Conservation (phyloP, 805 yeast genomes). For the Yamadazyma philogaea region DNA sequence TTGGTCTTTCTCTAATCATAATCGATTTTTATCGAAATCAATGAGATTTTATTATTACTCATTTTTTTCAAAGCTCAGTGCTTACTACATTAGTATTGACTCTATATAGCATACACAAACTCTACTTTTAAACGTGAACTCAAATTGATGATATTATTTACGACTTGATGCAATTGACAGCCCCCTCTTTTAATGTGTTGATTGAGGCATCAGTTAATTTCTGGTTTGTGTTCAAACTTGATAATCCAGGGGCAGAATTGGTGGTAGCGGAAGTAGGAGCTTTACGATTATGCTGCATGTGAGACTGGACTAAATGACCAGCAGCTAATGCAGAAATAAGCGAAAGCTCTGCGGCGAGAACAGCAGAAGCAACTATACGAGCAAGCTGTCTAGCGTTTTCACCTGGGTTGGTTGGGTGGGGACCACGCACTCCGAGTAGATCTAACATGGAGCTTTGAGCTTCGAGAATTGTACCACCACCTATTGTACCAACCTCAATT, state of each 20-base stretch:
- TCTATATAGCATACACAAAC: background rate
- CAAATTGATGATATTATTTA: slow-evolving; percentile 17
- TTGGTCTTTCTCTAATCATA: slow-evolving; percentile 20
- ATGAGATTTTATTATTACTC: slow-evolving; percentile 5
- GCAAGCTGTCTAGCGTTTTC: slow-evolving; percentile 93
- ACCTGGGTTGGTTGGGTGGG: slow-evolving; percentile 92
- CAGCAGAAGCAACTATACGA: slow-evolving; percentile 87
- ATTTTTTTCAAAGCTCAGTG: background rate
- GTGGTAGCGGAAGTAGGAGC: slow-evolving; percentile 37
- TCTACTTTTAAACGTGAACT: background rate
- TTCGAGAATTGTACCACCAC: slow-evolving; percentile 97
- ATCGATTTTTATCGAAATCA: background rate
- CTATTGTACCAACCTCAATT: slow-evolving; percentile 97
- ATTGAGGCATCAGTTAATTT: slow-evolving; percentile 16
- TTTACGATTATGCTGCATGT: slow-evolving; percentile 91
- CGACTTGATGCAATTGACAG: slow-evolving; percentile 71
- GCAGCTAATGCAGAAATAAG: slow-evolving; percentile 96
- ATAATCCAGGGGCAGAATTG: slow-evolving; percentile 14
- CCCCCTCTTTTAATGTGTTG: slow-evolving; percentile 49
- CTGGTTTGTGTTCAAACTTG: slow-evolving; percentile 8
- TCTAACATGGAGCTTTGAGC: slow-evolving; percentile 98
- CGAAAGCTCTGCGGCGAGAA: slow-evolving; percentile 93
- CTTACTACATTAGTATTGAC: background rate
- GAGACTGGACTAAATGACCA: slow-evolving; percentile 96
- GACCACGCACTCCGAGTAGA: slow-evolving; percentile 90